phyloP scores from a whole-genome alignment of 1,284 basidiomycete genomes.

The Boletus smithii region DNA sequence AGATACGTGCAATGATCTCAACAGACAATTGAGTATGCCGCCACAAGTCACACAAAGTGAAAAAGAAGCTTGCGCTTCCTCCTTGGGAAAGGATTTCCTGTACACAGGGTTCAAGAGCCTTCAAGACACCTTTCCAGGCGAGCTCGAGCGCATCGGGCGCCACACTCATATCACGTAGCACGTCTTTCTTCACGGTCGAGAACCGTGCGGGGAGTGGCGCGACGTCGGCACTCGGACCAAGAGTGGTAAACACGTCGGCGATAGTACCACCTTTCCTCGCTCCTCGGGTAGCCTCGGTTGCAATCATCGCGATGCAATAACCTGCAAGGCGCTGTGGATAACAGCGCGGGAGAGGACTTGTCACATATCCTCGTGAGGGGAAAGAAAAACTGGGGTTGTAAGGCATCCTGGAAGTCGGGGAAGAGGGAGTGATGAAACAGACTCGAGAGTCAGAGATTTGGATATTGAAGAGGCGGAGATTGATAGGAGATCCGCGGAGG shows the following conservation, averaged over 20 bases:
- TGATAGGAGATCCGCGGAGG: no score
- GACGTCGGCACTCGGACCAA: conserved; percentile 8
- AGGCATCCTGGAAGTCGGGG: conserved; percentile 3
- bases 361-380: not conserved
- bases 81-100: conserved; percentile 45
- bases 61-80: conserved; percentile 35
- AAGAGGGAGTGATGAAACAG: not conserved
- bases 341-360: not conserved
- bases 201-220: conserved; percentile 53
- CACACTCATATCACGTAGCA: conserved; percentile 43
- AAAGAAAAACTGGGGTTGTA: not conserved
- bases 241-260: conserved; percentile 31
- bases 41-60: not conserved
- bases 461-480: no score
- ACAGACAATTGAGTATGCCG: not conserved
- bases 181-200: conserved; percentile 53
- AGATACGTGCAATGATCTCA: conserved; percentile 57
- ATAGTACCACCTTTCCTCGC: conserved; percentile 20
- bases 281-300: conserved; percentile 5
- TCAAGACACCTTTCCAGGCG: conserved; percentile 56
- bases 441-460: no score
- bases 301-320: conserved; percentile 7
- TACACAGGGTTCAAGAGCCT: conserved; percentile 44
- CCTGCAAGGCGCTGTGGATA: not conserved
- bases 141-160: conserved; percentile 36